phyloP scores from a whole-genome alignment of 768 basidiomycete species.

The Phaeolepiota aurea region DNA sequence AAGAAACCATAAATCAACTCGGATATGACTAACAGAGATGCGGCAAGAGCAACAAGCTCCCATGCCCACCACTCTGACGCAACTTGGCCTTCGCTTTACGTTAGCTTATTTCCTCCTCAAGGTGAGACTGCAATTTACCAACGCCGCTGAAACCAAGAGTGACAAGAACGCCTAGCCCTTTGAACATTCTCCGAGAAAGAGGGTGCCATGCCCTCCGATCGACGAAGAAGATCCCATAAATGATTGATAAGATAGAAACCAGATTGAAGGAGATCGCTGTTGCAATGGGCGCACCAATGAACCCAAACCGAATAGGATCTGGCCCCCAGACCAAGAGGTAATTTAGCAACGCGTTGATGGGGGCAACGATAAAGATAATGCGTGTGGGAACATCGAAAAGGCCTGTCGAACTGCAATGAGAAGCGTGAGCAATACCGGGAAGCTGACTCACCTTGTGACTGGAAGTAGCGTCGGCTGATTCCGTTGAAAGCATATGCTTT shows the following conservation, averaged over 20 bases:
- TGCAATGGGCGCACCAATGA: conserved; percentile 87
- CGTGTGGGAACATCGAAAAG: conserved; percentile 81
- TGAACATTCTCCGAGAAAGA: conserved; percentile 53
- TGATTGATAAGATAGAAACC: conserved; percentile 53
- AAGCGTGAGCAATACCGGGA: neutral
- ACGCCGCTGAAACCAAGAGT: conserved; percentile 80
- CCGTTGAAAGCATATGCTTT: conserved; percentile 46
- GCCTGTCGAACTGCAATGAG: conserved; percentile 21
- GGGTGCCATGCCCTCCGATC: conserved; percentile 81
- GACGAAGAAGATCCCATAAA: conserved; percentile 55
- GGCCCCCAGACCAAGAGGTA: conserved; percentile 82
- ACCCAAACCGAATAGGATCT: conserved; percentile 68
- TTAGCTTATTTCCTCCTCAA: neutral
- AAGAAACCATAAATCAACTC: neutral
- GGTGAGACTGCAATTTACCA: conserved; percentile 28
- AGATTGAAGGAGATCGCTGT: conserved; percentile 86
- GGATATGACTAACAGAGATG: conserved; percentile 29
- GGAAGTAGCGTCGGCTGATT: conserved; percentile 61
- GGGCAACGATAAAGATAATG: conserved; percentile 76
- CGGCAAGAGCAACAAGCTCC: conserved; percentile 69
- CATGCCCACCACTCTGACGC: conserved; percentile 97
- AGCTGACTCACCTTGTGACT: conserved; percentile 59
- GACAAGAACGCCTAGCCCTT: conserved; percentile 56
- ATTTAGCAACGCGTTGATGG: conserved; percentile 77
- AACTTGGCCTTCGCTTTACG: conserved; percentile 44